Conservation (phyloP, 2,329 filamentous ascomycete species). For the Magnaporthiopsis incrustans region DNA sequence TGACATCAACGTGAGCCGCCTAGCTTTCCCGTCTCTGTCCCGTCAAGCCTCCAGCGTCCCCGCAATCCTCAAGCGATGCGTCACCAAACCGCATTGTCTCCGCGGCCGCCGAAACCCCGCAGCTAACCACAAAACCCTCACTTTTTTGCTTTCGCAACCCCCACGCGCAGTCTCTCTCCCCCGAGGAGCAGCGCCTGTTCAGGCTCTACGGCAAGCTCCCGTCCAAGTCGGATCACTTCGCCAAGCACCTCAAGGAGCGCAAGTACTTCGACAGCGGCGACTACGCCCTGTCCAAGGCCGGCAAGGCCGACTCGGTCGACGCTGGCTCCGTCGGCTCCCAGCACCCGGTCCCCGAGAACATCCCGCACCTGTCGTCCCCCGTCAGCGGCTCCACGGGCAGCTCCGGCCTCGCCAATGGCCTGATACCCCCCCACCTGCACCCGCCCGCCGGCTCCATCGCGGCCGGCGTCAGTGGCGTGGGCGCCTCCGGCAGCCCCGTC, state of each 20-base stretch:
- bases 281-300: slow-evolving; percentile 93
- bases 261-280: slow-evolving; percentile 98
- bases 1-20: slow-evolving; percentile 74
- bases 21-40: background rate
- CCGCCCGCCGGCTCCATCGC: slow-evolving; percentile 21
- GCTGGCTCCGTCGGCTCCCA: slow-evolving; percentile 90
- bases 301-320: slow-evolving; percentile 89
- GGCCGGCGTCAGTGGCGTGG: slow-evolving; percentile 30
- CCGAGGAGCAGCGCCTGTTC: slow-evolving; percentile 94
- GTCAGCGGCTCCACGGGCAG: slow-evolving; percentile 33
- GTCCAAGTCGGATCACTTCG: slow-evolving; percentile 89
- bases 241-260: slow-evolving; percentile 98
- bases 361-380: slow-evolving; percentile 76
- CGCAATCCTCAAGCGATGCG: background rate
- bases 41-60: too few species aligned
- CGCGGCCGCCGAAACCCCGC: background rate
- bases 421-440: slow-evolving; percentile 13
- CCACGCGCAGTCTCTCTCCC: slow-evolving; percentile 64
- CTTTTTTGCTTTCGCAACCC: too few species aligned
- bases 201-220: slow-evolving; percentile 96
- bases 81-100: background rate
- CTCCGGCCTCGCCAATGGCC: slow-evolving; percentile 18
- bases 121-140: background rate
- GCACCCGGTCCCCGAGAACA: slow-evolving; percentile 91
- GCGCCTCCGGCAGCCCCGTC: slow-evolving; percentile 61